Evolutionary conservation across 306 rosid genomes (phyloP), one percentile per base, ranked within the genome.

Genomic region (Trichosanthes truncata): DNA sequence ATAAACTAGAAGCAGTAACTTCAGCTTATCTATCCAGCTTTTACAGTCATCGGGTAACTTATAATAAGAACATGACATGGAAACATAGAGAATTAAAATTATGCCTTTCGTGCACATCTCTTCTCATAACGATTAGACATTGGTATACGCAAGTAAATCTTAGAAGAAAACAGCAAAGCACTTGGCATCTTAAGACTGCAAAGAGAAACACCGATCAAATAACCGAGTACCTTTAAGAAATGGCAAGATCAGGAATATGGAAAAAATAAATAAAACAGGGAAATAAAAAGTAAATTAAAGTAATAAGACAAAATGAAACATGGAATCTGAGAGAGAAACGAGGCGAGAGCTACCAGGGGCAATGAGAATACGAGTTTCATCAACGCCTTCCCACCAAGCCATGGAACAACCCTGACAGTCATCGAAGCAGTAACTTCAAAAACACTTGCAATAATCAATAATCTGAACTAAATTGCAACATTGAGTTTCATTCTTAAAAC

Each of bases 291-390:
- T 69, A n/a, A 52, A 49, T 53, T 31, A 51, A 75, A 21, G 18
- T 74, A 35, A 7, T 0, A 31, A 14, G 62, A 46, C 21, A 21
- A 61, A 29, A 46, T 55, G 15, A n/a, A 40, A 15, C 56, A 26
- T 38, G 13, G 35, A 65, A 76, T 6, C 33, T 41, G 25, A 17
- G n/a, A 15, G 31, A 17, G 2, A 46, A 33, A 74, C 74, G 29
- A 61, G 20, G 41, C 21, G 20, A 29, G 31, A 46, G 8, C 71
- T 84, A 89, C 98, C 95, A 1, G 93, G 84, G 6, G 97, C 93
- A 41, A 95, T 79, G 73, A 95, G 89, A 84, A 92, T 85, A 25
- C 98, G 91, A 20, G 86, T 66, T 83, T 92, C 97, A 20, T 89
- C 89, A 72, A 61, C 81, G 41, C 89, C 91, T 74, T 94, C 86